Evolutionary conservation across 164 flowering plant species (phyloP).

Genomic region (Cinnamomum chago): DNA sequence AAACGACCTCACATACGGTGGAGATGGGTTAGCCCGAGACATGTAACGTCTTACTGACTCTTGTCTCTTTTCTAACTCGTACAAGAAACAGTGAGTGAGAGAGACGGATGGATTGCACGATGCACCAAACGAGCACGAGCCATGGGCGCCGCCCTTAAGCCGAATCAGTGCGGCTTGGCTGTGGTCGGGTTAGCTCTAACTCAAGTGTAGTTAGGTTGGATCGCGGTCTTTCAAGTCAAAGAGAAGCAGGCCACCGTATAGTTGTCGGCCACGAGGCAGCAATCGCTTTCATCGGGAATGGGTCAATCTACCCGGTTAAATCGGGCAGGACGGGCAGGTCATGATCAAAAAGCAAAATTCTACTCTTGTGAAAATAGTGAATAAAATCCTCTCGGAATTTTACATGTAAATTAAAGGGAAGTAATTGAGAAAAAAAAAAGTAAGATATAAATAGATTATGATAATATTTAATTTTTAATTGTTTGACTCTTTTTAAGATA

Average conservation of each 20-base stretch:
- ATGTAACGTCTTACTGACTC: no score
- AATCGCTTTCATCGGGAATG: slow-evolving; percentile 31
- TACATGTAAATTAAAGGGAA: no score
- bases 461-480: no score
- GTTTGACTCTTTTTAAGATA: no score
- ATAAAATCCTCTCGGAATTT: no score
- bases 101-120: not conserved
- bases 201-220: not conserved
- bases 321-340: slow-evolving; percentile 2
- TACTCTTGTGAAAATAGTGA: no score
- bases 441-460: no score
- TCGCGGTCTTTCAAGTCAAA: slow-evolving; percentile 27
- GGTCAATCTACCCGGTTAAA: slow-evolving; percentile 22
- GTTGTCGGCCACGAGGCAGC: slow-evolving; percentile 35
- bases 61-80: not conserved
- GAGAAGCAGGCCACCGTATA: slow-evolving; percentile 10
- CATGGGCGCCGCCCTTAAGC: not conserved
- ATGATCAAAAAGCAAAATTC: no score
- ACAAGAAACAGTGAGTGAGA: not conserved
- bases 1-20: no score
- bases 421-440: no score
- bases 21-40: no score
- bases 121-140: not conserved
- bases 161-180: not conserved
- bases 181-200: not conserved